Evolutionary conservation across 345 rosid species (phyloP).

Genomic region (Rhodamnia argentea): DNA sequence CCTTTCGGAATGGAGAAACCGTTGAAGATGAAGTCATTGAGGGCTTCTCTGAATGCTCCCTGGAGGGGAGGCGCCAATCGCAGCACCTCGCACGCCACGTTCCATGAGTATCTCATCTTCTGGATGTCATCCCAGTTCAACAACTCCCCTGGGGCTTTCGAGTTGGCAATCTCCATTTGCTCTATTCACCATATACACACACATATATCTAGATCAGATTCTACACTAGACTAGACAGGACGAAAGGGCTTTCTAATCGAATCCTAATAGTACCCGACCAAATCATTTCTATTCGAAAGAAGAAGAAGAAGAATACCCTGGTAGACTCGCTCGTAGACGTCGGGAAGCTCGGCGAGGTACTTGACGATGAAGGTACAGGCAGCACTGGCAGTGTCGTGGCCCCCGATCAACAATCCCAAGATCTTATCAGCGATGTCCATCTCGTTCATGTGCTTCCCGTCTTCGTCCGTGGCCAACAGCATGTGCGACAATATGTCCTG

Average conservation of each 20-base stretch:
- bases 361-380: slow-evolving; percentile 28
- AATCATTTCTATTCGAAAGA: background rate
- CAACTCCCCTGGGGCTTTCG: slow-evolving; percentile 13
- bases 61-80: slow-evolving; percentile 23
- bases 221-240: background rate
- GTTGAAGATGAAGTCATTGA: slow-evolving; percentile 21
- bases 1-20: slow-evolving; percentile 31
- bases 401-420: slow-evolving; percentile 22
- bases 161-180: slow-evolving; percentile 23
- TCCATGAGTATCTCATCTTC: slow-evolving; percentile 34
- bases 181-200: background rate
- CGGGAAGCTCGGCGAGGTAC: slow-evolving; percentile 21
- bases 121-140: slow-evolving; percentile 25
- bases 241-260: background rate
- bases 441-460: slow-evolving; percentile 26
- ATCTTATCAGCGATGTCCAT: slow-evolving; percentile 24
- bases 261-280: no score
- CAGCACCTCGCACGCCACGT: slow-evolving; percentile 26
- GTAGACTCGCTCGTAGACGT: slow-evolving; percentile 16
- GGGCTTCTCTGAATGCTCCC: slow-evolving; percentile 28
- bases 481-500: slow-evolving; percentile 26
- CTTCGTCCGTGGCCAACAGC: slow-evolving; percentile 9
- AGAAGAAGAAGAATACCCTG: slow-evolving; percentile 4
- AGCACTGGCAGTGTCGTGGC: slow-evolving; percentile 32
- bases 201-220: background rate